These are phyloP conservation scores for Calocybe cyanea DNA, from an alignment of 768 basidiomycete species.

Conservation along the genomic window DNA sequence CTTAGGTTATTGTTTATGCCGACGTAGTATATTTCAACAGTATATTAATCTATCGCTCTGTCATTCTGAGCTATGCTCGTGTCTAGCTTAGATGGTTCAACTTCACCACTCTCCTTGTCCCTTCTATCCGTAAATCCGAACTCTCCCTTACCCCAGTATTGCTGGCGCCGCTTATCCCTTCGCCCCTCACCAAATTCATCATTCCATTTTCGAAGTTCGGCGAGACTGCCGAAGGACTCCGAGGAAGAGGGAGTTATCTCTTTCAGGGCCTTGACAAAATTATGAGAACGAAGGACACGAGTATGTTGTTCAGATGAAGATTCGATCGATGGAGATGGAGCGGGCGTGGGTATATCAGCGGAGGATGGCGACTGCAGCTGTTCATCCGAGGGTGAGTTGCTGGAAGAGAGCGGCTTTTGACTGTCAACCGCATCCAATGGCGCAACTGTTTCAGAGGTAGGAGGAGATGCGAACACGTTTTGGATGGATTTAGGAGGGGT, in stretches of 20 bases:
- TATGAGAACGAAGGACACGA: conserved; percentile 42
- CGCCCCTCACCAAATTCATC: conserved; percentile 91
- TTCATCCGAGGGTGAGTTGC: too few species aligned
- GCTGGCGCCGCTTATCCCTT: conserved; percentile 57
- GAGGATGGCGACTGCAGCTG: not conserved
- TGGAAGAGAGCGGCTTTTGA: too few species aligned
- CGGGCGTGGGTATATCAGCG: not conserved
- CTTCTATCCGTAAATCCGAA: conserved; percentile 77
- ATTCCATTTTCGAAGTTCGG: conserved; percentile 84
- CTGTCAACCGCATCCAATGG: too few species aligned
- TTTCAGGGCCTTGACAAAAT: conserved; percentile 81
- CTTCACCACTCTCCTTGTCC: conserved; percentile 40
- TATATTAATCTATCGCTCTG: conserved; percentile 4
- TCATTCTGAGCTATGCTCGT: conserved; percentile 2
- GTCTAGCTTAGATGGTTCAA: conserved; percentile 13
- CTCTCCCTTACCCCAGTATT: conserved; percentile 82
- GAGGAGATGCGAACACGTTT: too few species aligned
- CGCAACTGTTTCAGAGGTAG: too few species aligned
- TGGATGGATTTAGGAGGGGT: too few species aligned
- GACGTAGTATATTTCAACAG: not conserved
- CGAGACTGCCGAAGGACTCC: conserved; percentile 71
- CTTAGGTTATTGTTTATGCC: too few species aligned
- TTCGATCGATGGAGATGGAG: conserved; percentile 12
- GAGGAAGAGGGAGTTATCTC: conserved; percentile 91
- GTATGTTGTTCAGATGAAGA: conserved; percentile 8